Evolutionary conservation across 1,139 yeast species (phyloP).

Genomic region (Magnusiomyces starmeri): DNA sequence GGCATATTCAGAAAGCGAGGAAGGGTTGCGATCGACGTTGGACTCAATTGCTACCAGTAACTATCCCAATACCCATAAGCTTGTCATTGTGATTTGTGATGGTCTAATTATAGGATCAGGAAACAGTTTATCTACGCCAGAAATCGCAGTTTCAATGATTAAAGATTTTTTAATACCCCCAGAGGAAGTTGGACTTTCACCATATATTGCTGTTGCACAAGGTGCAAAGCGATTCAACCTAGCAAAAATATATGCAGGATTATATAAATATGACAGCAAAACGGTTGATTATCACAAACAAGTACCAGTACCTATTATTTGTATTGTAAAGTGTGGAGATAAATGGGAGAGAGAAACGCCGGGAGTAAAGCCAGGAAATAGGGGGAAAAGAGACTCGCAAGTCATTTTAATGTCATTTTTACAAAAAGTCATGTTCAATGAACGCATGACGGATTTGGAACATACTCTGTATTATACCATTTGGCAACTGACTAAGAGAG

Average conservation of each 20-base stretch:
- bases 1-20: constrained; percentile 31
- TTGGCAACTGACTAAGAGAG: constrained; percentile 28
- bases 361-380: constrained; percentile 31
- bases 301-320: constrained; percentile 44
- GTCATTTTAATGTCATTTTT: constrained; percentile 32
- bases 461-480: constrained; percentile 31
- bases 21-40: constrained; percentile 28
- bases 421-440: constrained; percentile 34
- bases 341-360: constrained; percentile 38
- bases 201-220: constrained; percentile 31
- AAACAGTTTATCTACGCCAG: constrained; percentile 28
- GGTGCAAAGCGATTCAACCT: constrained; percentile 29
- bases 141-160: constrained; percentile 44
- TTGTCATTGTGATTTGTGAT: constrained; percentile 31
- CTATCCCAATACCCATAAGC: constrained; percentile 29
- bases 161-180: constrained; percentile 41
- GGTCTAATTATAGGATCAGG: constrained; percentile 31
- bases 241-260: constrained; percentile 32
- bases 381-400: constrained; percentile 37
- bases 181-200: constrained; percentile 22
- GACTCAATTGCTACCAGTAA: constrained; percentile 29
- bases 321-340: constrained; percentile 30
- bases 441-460: constrained; percentile 33
- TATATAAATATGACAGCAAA: constrained; percentile 28
- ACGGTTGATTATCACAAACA: constrained; percentile 44